phyloP scores from a whole-genome alignment of 805 yeast species.

The Kluyveromyces starmeri region DNA sequence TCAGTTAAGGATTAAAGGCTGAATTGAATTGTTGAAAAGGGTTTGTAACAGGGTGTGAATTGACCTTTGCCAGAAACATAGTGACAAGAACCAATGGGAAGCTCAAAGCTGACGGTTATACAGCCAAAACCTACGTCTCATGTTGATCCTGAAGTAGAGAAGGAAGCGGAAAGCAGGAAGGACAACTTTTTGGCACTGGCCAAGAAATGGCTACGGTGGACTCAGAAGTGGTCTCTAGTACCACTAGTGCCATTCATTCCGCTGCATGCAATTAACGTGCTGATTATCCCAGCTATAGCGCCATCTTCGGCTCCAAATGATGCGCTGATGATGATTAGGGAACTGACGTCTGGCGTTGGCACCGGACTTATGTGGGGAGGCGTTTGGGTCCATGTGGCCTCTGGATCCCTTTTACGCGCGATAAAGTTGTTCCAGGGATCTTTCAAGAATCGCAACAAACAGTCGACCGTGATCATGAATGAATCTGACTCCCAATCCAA shows the following conservation, averaged over 20 bases:
- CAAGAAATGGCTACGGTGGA: constrained; percentile 7
- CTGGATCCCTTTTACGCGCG: constrained; percentile 12
- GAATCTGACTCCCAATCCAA: constrained; percentile 15
- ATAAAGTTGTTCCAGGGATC: constrained; percentile 7
- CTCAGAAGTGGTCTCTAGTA: constrained; percentile 18
- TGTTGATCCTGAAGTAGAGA: constrained; percentile 5
- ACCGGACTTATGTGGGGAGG: constrained; percentile 12
- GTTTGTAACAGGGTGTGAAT: too few species aligned
- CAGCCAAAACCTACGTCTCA: constrained; percentile 10
- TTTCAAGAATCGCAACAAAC: constrained; percentile 8
- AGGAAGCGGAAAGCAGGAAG: background rate
- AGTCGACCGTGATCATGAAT: constrained; percentile 3
- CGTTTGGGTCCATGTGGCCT: constrained; percentile 6
- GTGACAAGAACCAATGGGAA: too few species aligned
- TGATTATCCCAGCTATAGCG: constrained; percentile 14
- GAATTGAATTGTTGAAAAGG: too few species aligned
- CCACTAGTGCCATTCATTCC: constrained; percentile 20
- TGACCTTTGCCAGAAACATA: too few species aligned
- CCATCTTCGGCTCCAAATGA: constrained; percentile 19
- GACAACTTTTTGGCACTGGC: too few species aligned
- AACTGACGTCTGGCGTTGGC: constrained; percentile 16
- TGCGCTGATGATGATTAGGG: constrained; percentile 21
- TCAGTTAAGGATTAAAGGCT: too few species aligned
- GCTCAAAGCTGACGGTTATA: background rate
- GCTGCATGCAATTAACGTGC: constrained; percentile 19